Conservation (phyloP, 2,329 filamentous ascomycete genomes). For the Mycogone perniciosa region DNA sequence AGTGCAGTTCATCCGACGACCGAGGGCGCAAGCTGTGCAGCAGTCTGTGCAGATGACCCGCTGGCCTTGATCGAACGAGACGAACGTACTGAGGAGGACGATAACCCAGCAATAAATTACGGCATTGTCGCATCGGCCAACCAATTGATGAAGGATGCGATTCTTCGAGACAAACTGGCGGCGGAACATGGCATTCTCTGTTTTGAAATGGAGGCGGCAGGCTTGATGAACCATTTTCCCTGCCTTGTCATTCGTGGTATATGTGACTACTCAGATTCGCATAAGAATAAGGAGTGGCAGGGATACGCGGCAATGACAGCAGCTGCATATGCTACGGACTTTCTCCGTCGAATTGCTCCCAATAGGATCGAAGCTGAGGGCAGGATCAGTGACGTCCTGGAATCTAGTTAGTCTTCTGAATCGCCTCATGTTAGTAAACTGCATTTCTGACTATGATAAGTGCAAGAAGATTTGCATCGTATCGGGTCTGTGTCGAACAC, state of each 20-base stretch:
- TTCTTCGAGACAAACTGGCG: constrained; percentile 19
- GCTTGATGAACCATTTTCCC: no score
- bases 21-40: constrained; percentile 6
- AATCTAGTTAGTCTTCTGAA: no score
- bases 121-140: constrained; percentile 10
- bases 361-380: constrained; percentile 11
- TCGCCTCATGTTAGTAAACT: no score
- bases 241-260: no score
- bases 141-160: constrained; percentile 15
- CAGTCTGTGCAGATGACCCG: background rate
- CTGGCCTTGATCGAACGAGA: background rate
- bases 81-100: background rate
- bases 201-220: constrained; percentile 20
- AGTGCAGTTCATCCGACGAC: constrained; percentile 2
- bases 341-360: constrained; percentile 13
- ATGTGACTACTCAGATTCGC: no score
- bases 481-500: no score
- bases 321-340: constrained; percentile 23
- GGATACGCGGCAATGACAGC: constrained; percentile 19
- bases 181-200: constrained; percentile 14
- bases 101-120: constrained; percentile 16
- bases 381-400: background rate
- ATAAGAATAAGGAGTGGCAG: no score
- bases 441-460: no score
- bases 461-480: no score